phyloP scores from a whole-genome alignment of 148 eudicot genomes.

The Persicaria maculosa region DNA sequence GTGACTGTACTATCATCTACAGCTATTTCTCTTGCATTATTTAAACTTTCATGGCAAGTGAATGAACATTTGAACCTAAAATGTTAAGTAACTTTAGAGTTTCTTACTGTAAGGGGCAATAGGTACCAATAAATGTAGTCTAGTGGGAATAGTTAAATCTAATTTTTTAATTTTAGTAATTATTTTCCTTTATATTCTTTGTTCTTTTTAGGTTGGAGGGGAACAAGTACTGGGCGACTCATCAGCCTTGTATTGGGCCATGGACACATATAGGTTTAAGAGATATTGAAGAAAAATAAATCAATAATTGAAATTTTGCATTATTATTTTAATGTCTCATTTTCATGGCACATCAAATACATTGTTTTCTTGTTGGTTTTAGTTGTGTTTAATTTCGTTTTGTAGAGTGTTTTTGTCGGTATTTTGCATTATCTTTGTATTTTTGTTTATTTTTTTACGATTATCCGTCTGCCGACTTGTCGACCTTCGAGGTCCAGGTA shows the following conservation, averaged over 20 bases:
- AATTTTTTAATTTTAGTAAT: too few relatives aligned
- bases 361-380: too few relatives aligned
- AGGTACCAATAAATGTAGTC: background rate
- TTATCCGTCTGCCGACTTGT: too few relatives aligned
- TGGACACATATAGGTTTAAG: background rate
- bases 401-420: too few relatives aligned
- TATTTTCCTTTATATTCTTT: background rate
- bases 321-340: background rate
- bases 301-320: background rate
- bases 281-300: background rate
- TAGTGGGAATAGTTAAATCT: background rate
- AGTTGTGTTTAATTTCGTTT: too few relatives aligned
- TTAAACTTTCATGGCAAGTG: too few relatives aligned
- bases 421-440: too few relatives aligned
- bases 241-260: background rate
- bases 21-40: background rate
- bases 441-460: too few relatives aligned
- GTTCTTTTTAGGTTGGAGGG: background rate
- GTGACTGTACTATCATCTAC: too few relatives aligned
- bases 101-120: background rate
- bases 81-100: background rate
- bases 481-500: too few relatives aligned
- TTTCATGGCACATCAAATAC: background rate
- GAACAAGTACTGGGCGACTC: background rate
- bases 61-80: background rate